These are phyloP conservation scores for Vaccinium darrowii DNA, from an alignment of 148 eudicot species.

Conservation along the genomic window DNA sequence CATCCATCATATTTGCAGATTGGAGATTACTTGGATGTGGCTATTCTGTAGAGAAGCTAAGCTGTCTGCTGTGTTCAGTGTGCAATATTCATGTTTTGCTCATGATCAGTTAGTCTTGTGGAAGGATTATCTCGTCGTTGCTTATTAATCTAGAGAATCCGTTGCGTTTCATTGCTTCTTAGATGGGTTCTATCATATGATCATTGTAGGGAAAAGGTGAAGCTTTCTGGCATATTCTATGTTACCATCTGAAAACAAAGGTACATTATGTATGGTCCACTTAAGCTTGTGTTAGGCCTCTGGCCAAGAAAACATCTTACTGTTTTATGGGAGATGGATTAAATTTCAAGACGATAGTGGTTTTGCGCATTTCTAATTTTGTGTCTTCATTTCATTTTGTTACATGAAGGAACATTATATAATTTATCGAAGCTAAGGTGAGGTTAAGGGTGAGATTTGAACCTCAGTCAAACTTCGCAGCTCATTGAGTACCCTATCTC, in stretches of 20 bases:
- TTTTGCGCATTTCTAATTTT: neutral
- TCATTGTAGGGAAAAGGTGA: neutral
- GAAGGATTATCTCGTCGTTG: neutral
- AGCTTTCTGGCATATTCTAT: neutral
- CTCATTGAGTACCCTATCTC: neutral
- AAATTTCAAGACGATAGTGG: neutral
- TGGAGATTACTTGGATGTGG: slow-evolving; percentile 67
- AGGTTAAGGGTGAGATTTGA: neutral
- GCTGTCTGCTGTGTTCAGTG: slow-evolving; percentile 14
- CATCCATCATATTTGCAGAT: slow-evolving; percentile 32
- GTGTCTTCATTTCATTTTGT: neutral
- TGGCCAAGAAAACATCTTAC: neutral
- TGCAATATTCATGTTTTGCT: neutral
- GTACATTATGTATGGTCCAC: neutral
- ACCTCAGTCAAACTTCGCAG: neutral
- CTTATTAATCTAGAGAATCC: neutral
- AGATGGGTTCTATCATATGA: neutral
- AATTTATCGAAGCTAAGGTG: neutral
- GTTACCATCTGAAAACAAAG: neutral
- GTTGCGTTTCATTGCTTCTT: neutral
- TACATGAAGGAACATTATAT: neutral
- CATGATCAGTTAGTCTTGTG: neutral
- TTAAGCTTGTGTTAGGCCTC: slow-evolving; percentile 3
- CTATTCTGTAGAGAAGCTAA: slow-evolving; percentile 31
- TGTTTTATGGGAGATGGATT: neutral